Evolutionary conservation across 805 yeast species (phyloP), one percentile per base, ranked within the genome.

Genomic region (Scheffersomyces ergatensis): DNA sequence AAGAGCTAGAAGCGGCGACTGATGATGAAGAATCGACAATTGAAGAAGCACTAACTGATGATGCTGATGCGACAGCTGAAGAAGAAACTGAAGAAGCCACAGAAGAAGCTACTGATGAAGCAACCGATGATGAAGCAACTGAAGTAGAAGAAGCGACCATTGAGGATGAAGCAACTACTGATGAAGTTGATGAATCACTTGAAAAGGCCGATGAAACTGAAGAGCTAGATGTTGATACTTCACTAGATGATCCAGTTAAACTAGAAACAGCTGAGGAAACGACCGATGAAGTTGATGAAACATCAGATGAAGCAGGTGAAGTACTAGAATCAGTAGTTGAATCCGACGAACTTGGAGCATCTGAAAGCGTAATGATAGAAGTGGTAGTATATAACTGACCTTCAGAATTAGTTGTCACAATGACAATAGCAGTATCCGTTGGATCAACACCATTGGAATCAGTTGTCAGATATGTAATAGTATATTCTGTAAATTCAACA

Each of bases 101-200:
- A n/a, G n/a, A n/a, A n/a, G 25, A 23, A 23, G 25, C 25, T 7
- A 11, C 25, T 15, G 44, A 43, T 15, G 47, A 43, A 37, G 6
- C 16, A 7, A 11, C n/a, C 25, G 77, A 77, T 33, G 72, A 51
- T 5, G 64, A 53, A 15, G 52, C 39, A 14, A 61, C 43, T 14
- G 61, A 50, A 21, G 51, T 62, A 4, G 85, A 76, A 17, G 83
- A 78, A 11, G 25, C 6, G 25, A 23, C 25, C 11, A 11, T 23
- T 23, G 25, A 23, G 11, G 25, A 7, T 23, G 25, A 23, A 23
- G 11, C 25, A 23, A 11, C 25, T 6, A 23, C 6, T 7, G 25
- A 23, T 7, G 25, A 23, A 23, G 6, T 11, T 23, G 25, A 23
- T 23, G 6, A 6, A 23, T 7, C 25, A 23, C 25, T 23, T 11